Evolutionary conservation across 805 yeast species (phyloP).

Genomic region (Schwanniomyces sp.): DNA sequence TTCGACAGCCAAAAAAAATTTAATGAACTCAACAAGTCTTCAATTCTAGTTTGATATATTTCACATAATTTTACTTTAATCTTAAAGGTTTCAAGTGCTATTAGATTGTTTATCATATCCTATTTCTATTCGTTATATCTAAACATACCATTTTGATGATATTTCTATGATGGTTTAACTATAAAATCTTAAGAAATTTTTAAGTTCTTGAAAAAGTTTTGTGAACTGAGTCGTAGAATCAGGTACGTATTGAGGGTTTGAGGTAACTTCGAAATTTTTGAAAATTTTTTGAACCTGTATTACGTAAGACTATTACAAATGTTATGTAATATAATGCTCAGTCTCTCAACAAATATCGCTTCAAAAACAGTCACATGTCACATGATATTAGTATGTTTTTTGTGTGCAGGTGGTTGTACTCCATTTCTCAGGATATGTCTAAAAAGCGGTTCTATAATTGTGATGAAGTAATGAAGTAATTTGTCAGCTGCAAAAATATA

Average conservation of each 20-base stretch:
- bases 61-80: too few species aligned
- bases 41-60: too few species aligned
- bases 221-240: constrained; percentile 1
- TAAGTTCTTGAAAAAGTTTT: constrained; percentile 14
- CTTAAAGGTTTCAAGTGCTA: not conserved
- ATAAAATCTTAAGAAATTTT: not conserved
- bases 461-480: too few species aligned
- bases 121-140: not conserved
- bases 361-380: constrained; percentile 5
- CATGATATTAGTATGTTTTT: not conserved
- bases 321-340: constrained; percentile 1
- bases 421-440: not conserved
- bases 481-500: too few species aligned
- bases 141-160: constrained; percentile 19
- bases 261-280: not conserved
- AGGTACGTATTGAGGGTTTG: not conserved
- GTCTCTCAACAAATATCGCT: not conserved
- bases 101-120: not conserved
- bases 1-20: not conserved
- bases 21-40: too few species aligned
- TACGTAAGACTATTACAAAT: not conserved
- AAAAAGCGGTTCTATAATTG: too few species aligned
- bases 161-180: constrained; percentile 11
- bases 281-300: constrained; percentile 2
- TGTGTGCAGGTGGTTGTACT: not conserved